Base-by-base conservation (phyloP, 306 rosid genomes). In the Biancaea sappan region DNA sequence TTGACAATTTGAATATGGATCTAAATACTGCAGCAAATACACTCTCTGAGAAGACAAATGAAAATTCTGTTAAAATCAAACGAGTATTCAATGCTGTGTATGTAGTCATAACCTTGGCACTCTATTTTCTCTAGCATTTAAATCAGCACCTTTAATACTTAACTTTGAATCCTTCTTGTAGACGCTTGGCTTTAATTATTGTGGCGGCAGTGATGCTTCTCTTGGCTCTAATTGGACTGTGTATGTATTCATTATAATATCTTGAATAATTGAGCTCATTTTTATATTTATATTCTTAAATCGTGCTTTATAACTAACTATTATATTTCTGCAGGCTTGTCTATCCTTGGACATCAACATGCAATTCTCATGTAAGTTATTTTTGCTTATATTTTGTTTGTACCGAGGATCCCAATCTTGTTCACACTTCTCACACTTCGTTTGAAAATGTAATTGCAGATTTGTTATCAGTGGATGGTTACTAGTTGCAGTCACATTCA, bases 401-500 rank as follows among this genome's bases (percentile, higher is more conserved):
- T 18, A 16, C 35, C 35, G 72, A 63, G 24, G 57, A 41, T 66
- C 57, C 19, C 15, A 34, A 66, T 76, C 51, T 43, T 60, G 32
- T 18, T 31, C 26, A n/a, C 66, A 18, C 31, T 62, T 35, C 38
- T 53, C 38, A 28, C 69, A 9, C 80, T 56, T 77, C 76, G 82
- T 29, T 28, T 19, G 63, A 10, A 71, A 66, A 65, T 69, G 38
- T 76, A 67, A 38, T 75, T 87, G 80, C 94, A 92, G 98, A 84
- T 92, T 92, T 78, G 84, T 92, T 61, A 28, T 92, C 56, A 84
- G 91, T 61, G 98, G 98, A 63, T 92, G 98, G 98, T 72, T 92
- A 59, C 86, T 92, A 28, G 94, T 92, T 35, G 93, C 91, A 12
- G 31, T 87, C 77, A 88, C 94, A 60, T 92, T 92, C 81, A 73